Conservation (phyloP, 2,329 filamentous ascomycete genomes). For the Grosmannia clavigera region DNA sequence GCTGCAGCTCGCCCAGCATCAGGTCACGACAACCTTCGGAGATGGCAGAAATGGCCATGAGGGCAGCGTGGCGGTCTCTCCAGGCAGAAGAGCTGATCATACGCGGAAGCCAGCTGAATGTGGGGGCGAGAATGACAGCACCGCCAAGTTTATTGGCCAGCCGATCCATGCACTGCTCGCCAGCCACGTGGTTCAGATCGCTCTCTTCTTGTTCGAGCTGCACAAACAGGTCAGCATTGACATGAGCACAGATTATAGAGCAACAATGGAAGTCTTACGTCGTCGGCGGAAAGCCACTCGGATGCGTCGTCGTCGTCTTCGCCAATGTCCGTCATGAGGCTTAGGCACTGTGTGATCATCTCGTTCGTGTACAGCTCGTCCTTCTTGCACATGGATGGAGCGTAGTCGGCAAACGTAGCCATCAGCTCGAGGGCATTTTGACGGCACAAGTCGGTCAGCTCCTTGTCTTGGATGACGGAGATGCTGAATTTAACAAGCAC, state of each 20-base stretch:
- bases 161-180: slow-evolving; percentile 96
- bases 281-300: slow-evolving; percentile 88
- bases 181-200: slow-evolving; percentile 92
- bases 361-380: slow-evolving; percentile 83
- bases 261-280: slow-evolving; percentile 43
- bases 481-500: slow-evolving; percentile 88
- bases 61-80: slow-evolving; percentile 88
- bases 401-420: slow-evolving; percentile 94
- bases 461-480: slow-evolving; percentile 90
- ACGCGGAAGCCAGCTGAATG: slow-evolving; percentile 90
- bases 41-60: slow-evolving; percentile 98
- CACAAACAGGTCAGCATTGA: slow-evolving; percentile 10
- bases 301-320: slow-evolving; percentile 86
- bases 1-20: slow-evolving; percentile 89
- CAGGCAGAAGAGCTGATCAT: slow-evolving; percentile 96
- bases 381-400: slow-evolving; percentile 88
- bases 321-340: slow-evolving; percentile 94
- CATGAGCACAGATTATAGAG: not conserved
- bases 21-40: slow-evolving; percentile 93
- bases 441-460: slow-evolving; percentile 75
- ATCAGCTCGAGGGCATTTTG: slow-evolving; percentile 95
- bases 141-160: slow-evolving; percentile 95
- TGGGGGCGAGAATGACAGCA: slow-evolving; percentile 80
- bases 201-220: slow-evolving; percentile 90
- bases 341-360: slow-evolving; percentile 97